phyloP scores from a whole-genome alignment of 805 yeast species.

The Jamesozyma piceae region DNA sequence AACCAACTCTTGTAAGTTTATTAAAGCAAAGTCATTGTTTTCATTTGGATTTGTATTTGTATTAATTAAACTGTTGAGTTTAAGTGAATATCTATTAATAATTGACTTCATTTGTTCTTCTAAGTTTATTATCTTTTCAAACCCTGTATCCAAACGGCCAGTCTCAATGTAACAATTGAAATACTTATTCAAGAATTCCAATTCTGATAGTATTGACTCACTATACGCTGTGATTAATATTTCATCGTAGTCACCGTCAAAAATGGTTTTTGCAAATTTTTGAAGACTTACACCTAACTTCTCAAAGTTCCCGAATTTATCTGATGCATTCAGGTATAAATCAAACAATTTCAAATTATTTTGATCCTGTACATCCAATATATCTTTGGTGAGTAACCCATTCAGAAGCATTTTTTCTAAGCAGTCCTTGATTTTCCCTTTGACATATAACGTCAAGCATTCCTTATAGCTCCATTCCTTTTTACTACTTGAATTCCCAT shows the following conservation, averaged over 20 bases:
- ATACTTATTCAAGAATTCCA: constrained; percentile 3
- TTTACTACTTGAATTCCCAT: not conserved
- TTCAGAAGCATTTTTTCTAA: constrained; percentile 15
- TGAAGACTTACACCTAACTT: constrained; percentile 9
- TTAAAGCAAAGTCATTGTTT: not conserved
- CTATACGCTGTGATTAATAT: not conserved
- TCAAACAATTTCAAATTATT: constrained; percentile 6
- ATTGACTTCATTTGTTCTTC: not conserved
- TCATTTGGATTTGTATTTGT: not conserved
- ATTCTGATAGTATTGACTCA: not conserved
- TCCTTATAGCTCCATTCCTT: constrained; percentile 7
- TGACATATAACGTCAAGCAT: constrained; percentile 15
- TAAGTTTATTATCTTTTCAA: not conserved
- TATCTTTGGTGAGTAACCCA: constrained; percentile 9
- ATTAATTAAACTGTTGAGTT: not conserved
- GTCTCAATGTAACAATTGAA: constrained; percentile 2
- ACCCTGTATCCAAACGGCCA: not conserved
- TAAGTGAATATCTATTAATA: not conserved
- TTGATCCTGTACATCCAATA: constrained; percentile 1
- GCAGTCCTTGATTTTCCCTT: constrained; percentile 16
- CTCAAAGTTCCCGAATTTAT: constrained; percentile 7
- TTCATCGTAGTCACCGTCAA: not conserved
- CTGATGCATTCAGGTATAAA: constrained; percentile 15
- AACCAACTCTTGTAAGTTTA: constrained; percentile 2
- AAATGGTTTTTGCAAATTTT: not conserved